Evolutionary conservation across 2,329 filamentous ascomycete species (phyloP).

Genomic region (Xylaria sp.): DNA sequence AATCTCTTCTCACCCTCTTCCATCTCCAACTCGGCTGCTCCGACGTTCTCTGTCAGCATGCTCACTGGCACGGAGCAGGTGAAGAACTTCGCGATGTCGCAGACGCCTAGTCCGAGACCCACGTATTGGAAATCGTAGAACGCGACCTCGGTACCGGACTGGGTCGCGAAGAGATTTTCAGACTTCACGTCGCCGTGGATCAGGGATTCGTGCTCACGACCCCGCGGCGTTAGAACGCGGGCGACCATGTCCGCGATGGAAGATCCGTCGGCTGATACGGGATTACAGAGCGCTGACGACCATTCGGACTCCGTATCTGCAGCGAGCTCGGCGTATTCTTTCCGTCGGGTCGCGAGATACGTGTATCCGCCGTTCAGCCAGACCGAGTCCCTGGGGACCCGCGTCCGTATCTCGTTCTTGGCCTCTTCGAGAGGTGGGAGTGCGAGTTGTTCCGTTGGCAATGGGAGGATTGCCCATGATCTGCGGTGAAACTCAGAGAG

Average conservation of each 20-base stretch:
- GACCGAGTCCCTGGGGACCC: slow-evolving; percentile 35
- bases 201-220: slow-evolving; percentile 44
- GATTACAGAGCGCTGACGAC: slow-evolving; percentile 44
- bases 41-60: slow-evolving; percentile 40
- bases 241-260: slow-evolving; percentile 51
- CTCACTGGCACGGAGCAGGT: slow-evolving; percentile 57
- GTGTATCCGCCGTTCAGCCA: slow-evolving; percentile 65
- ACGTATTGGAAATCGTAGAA: slow-evolving; percentile 69
- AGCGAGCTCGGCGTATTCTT: slow-evolving; percentile 48
- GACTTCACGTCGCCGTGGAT: slow-evolving; percentile 67
- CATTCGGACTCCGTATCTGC: slow-evolving; percentile 49
- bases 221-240: slow-evolving; percentile 42
- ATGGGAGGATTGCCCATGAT: slow-evolving; percentile 40
- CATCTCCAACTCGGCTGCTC: slow-evolving; percentile 6
- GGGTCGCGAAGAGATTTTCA: slow-evolving; percentile 59
- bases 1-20: slow-evolving; percentile 42
- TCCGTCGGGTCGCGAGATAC: slow-evolving; percentile 57
- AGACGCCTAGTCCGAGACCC: slow-evolving; percentile 58
- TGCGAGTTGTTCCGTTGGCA: slow-evolving; percentile 36
- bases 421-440: slow-evolving; percentile 53
- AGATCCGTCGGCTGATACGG: slow-evolving; percentile 20
- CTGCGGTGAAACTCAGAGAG: slow-evolving; percentile 55
- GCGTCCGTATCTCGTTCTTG: slow-evolving; percentile 10
- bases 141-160: slow-evolving; percentile 45
- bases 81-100: slow-evolving; percentile 62